Base-by-base conservation (phyloP, 2,329 filamentous ascomycete genomes). In the Diplodia corticola region DNA sequence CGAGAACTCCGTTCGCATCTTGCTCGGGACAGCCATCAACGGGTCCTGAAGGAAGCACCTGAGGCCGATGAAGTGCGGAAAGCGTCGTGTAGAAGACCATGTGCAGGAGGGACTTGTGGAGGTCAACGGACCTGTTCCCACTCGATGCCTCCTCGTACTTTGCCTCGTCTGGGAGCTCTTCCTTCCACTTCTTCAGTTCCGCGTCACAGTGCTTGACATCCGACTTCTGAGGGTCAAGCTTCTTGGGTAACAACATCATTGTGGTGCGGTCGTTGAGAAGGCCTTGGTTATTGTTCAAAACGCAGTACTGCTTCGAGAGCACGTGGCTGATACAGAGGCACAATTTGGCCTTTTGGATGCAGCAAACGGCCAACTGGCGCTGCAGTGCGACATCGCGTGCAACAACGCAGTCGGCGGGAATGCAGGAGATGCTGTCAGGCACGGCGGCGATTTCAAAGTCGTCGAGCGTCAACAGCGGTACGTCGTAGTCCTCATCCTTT, bases 1-100 rank as follows among this genome's bases (percentile, higher is more conserved):
- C 92, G 73, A 96, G 91, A 15, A 93, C 82, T 70, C 93, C 89
- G 12, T 87, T 85, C 40, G 87, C 87, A 17, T 82, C 81, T 24
- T 20, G 22, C 69, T 72, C 40, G 73, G 71, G 22, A n/a, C 26
- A 33, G 70, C 71, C 20, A 68, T 76, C 72, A 12, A 20, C 73
- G 17, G 83, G 82, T 13, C 88, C 87, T 0, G 89, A 89, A 0
- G 93, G 92, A 48, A 97, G 84, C 67, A 97, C 94, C 70, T 96
- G 93, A 2, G 94, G 94, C 33, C 94, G 89, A 77, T 97, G 93
- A 20, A 98, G 84, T 3, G 94, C 94, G 63, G 92, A 97, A 20
- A 96, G 85, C 0, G 93, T 96, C 1, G 94, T 96, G 77, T 93
- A 91, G 78, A 96, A 97, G 1, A 97, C 88, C 90, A 97, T 96